Evolutionary conservation across 169 alveolate species (phyloP), one percentile per base, ranked within the genome.

Genomic region (Plasmodium coatneyi): DNA sequence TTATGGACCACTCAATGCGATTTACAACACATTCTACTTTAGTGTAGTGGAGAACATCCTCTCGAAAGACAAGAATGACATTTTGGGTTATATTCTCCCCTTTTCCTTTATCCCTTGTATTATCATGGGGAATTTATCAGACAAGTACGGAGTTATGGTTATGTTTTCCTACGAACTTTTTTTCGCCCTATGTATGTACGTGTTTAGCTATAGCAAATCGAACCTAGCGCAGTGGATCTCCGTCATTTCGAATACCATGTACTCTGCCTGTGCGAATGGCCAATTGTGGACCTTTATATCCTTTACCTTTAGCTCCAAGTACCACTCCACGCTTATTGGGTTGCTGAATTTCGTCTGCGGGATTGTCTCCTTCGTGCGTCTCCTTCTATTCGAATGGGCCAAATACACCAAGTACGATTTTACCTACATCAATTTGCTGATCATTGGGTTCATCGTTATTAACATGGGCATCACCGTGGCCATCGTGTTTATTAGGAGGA

Each of bases 241-340:
- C 10, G 92, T 92, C 3, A 93, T 92, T 7, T 92, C 92, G 1
- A 92, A 86, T 46, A 56, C 95, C 25, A 36, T 95, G 49, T 95
- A 76, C 49, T 76, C 95, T 30, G 72, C 96, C 10, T 87, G 94
- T 82, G 87, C 92, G 4, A 87, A 86, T 76, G 96, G 96, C 0
- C 96, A 95, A 14, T 30, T 95, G 7, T 92, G 96, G 96, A 82
- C 95, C 10, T 95, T 92, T 30, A 82, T 87, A 2, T 93, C 95
- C 22, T 95, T 66, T 22, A 95, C 96, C 2, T 95, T 92, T 90
- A 95, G 95, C 43, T 93, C 96, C n/a, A 76, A 74, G 83, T 92
- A 92, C 32, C 94, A 92, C 71, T 92, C 96, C 3, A 78, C 95
- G 3, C 74, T 95, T 6, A 76, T 95, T n/a, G 96, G 96, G 34